phyloP scores from a whole-genome alignment of 164 flowering plant species.

The Nymphaea thermarum region DNA sequence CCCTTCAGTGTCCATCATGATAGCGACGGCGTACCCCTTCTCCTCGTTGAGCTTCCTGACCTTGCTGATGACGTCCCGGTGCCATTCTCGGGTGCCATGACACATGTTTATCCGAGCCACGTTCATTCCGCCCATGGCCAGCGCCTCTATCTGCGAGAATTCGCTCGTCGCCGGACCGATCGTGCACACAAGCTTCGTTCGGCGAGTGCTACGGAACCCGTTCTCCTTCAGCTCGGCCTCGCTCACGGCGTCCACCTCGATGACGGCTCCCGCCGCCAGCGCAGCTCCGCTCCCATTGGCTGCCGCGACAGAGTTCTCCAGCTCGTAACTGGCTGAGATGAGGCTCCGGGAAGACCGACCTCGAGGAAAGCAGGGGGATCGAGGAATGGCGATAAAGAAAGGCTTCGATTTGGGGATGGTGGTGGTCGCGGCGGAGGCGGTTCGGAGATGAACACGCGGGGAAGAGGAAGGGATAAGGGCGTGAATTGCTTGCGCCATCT shows the following conservation, averaged over 20 bases:
- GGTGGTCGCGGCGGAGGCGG: not conserved
- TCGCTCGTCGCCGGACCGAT: slow-evolving; percentile 45
- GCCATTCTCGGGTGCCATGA: slow-evolving; percentile 92
- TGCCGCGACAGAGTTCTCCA: no score
- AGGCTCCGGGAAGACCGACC: no score
- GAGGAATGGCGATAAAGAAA: not conserved
- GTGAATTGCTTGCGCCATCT: not conserved
- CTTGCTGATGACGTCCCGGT: slow-evolving; percentile 44
- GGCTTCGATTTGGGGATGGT: not conserved
- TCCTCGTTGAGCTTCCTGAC: slow-evolving; percentile 75
- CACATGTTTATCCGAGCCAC: slow-evolving; percentile 93
- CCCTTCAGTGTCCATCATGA: slow-evolving; percentile 98
- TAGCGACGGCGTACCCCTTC: slow-evolving; percentile 86
- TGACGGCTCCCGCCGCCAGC: slow-evolving; percentile 9
- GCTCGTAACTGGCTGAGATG: no score
- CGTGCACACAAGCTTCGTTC: slow-evolving; percentile 25
- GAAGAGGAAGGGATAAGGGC: not conserved
- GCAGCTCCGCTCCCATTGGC: not conserved
- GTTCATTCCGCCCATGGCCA: slow-evolving; percentile 94
- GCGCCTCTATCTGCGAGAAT: slow-evolving; percentile 73
- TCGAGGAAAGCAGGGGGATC: not conserved
- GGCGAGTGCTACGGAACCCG: slow-evolving; percentile 27
- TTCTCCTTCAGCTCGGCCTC: slow-evolving; percentile 29
- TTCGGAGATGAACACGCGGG: not conserved
- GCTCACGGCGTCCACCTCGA: slow-evolving; percentile 27